Evolutionary conservation across 2,329 filamentous ascomycete genomes (phyloP).

Genomic region (Pseudohalonectria lignicola): DNA sequence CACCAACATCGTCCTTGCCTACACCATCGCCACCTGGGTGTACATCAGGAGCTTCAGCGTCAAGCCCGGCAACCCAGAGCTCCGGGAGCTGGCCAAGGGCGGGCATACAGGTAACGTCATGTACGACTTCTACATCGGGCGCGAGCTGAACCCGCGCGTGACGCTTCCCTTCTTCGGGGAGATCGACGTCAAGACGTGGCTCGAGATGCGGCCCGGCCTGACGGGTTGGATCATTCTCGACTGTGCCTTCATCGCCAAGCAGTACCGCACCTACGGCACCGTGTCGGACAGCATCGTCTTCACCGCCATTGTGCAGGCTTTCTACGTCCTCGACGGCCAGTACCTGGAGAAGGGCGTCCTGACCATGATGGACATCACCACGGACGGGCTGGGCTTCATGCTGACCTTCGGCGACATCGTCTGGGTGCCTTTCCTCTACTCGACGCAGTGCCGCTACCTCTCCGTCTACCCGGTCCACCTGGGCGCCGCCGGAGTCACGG

Average conservation of each 20-base stretch:
- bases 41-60: constrained; percentile 73
- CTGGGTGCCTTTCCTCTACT: constrained; percentile 83
- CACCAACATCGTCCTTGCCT: constrained; percentile 64
- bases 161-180: constrained; percentile 65
- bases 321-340: constrained; percentile 72
- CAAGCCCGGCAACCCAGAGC: constrained; percentile 54
- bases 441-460: constrained; percentile 69
- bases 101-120: constrained; percentile 70
- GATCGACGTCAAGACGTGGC: constrained; percentile 75
- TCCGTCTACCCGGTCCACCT: constrained; percentile 66
- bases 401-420: constrained; percentile 76
- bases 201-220: constrained; percentile 75
- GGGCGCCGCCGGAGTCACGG: constrained; percentile 49
- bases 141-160: constrained; percentile 77
- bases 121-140: constrained; percentile 89
- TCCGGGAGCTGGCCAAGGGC: constrained; percentile 66
- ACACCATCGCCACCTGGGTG: constrained; percentile 57
- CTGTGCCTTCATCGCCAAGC: constrained; percentile 67
- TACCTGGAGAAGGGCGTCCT: constrained; percentile 77
- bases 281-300: constrained; percentile 74
- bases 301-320: constrained; percentile 61
- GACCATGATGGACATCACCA: constrained; percentile 83
- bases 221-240: constrained; percentile 78
- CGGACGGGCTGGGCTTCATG: constrained; percentile 89
- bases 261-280: constrained; percentile 70